Conservation (phyloP, 768 basidiomycete genomes). For the Pilatotrama ljubarskyi region DNA sequence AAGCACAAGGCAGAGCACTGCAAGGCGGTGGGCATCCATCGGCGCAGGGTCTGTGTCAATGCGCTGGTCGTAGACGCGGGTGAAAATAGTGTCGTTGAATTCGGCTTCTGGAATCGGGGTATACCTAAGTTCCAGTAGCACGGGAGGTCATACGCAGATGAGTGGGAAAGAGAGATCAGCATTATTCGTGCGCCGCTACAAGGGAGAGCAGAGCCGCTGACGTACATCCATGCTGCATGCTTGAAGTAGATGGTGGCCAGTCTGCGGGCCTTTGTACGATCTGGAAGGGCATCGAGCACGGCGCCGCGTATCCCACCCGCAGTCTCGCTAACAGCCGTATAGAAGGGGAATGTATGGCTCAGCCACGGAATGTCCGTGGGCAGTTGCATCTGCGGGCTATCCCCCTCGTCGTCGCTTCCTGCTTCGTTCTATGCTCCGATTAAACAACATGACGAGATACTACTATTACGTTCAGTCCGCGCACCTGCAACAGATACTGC, state of each 20-base stretch:
- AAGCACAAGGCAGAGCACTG: constrained; percentile 63
- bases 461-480: constrained; percentile 19
- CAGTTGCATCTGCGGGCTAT: constrained; percentile 40
- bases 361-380: constrained; percentile 61
- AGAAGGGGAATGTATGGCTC: constrained; percentile 60
- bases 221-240: constrained; percentile 74
- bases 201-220: background rate
- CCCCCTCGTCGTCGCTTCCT: constrained; percentile 54
- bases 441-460: constrained; percentile 4
- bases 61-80: constrained; percentile 50
- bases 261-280: constrained; percentile 30
- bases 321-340: constrained; percentile 41
- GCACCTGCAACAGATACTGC: constrained; percentile 67
- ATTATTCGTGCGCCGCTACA: constrained; percentile 6
- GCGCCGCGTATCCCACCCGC: constrained; percentile 44
- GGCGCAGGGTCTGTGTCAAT: constrained; percentile 28
- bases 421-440: constrained; percentile 52
- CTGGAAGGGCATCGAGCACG: constrained; percentile 50
- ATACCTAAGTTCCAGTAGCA: constrained; percentile 45
- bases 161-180: background rate
- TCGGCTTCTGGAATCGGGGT: constrained; percentile 62
- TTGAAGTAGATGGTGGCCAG: constrained; percentile 58
- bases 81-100: constrained; percentile 52
- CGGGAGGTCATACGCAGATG: background rate
- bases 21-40: constrained; percentile 52